Percentiles rank a stretch among this genome's conserved stretches.
phyloP scores from a whole-genome alignment of 1,139 yeast genomes.

The Hyphopichia burtonii region DNA sequence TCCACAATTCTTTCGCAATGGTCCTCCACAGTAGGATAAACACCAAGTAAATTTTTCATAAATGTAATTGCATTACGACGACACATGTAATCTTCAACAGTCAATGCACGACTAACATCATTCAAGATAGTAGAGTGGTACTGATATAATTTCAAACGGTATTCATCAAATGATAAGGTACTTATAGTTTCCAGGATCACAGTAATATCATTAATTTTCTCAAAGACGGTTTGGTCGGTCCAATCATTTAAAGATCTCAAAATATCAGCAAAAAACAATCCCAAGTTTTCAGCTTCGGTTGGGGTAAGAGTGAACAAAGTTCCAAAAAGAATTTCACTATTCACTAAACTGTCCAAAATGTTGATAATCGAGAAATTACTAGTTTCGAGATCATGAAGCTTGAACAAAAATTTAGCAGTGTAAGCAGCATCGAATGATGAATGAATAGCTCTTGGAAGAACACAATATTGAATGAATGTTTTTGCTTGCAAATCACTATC shows the following conservation, averaged over 20 bases:
- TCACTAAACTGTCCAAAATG: constrained; percentile 51
- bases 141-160: constrained; percentile 44
- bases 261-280: constrained; percentile 65
- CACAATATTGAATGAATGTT: constrained; percentile 58
- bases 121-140: constrained; percentile 55
- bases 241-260: constrained; percentile 48
- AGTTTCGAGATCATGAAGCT: constrained; percentile 43
- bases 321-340: constrained; percentile 51
- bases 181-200: neutral
- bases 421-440: constrained; percentile 86
- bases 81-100: constrained; percentile 69
- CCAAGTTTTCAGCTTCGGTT: constrained; percentile 78
- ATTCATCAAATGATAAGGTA: constrained; percentile 29
- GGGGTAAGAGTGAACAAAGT: constrained; percentile 72
- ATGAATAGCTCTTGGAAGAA: constrained; percentile 74
- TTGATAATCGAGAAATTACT: constrained; percentile 43
- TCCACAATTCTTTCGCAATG: constrained; percentile 59
- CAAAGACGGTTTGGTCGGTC: constrained; percentile 27
- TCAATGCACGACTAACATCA: constrained; percentile 49
- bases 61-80: constrained; percentile 80
- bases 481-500: constrained; percentile 22
- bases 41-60: constrained; percentile 62
- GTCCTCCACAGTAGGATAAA: constrained; percentile 67
- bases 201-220: constrained; percentile 3
- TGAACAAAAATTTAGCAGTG: constrained; percentile 60